phyloP scores from a whole-genome alignment of 2,329 filamentous ascomycete genomes.

The Phialocephala sp. region DNA sequence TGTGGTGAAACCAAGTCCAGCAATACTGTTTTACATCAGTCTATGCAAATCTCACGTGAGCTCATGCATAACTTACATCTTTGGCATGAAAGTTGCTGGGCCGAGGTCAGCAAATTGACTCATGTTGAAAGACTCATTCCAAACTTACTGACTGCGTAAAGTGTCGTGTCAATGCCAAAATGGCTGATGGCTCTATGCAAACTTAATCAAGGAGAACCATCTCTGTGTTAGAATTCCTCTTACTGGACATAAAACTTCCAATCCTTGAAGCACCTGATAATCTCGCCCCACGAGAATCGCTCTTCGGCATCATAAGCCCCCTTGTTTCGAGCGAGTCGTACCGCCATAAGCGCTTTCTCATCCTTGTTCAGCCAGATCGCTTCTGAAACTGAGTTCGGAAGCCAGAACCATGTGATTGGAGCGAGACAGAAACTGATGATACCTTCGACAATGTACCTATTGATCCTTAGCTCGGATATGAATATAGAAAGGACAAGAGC shows the following conservation, averaged over 20 bases:
- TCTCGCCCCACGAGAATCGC: conserved; percentile 17
- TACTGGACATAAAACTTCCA: conserved; percentile 19
- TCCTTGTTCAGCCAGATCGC: conserved; percentile 18
- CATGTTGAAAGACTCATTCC: neutral
- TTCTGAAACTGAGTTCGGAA: conserved; percentile 14
- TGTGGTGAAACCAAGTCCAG: conserved; percentile 16
- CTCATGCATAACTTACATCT: conserved; percentile 1
- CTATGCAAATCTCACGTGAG: neutral
- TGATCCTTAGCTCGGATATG: neutral
- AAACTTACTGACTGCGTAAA: conserved; percentile 17
- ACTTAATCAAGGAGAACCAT: no score
- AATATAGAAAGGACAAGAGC: neutral
- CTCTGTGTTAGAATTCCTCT: neutral
- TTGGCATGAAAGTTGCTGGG: conserved; percentile 16
- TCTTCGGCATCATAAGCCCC: conserved; percentile 10
- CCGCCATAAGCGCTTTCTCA: conserved; percentile 8
- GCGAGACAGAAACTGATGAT: conserved; percentile 13
- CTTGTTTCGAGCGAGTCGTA: conserved; percentile 11
- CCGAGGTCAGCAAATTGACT: neutral
- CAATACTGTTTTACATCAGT: conserved; percentile 3
- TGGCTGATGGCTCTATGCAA: conserved; percentile 12
- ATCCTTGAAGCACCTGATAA: conserved; percentile 12
- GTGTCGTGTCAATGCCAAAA: conserved; percentile 17
- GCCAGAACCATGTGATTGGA: conserved; percentile 9
- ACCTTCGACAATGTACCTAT: conserved; percentile 14